Evolutionary conservation across 768 basidiomycete species (phyloP).

Genomic region (Serpula lacrymans): DNA sequence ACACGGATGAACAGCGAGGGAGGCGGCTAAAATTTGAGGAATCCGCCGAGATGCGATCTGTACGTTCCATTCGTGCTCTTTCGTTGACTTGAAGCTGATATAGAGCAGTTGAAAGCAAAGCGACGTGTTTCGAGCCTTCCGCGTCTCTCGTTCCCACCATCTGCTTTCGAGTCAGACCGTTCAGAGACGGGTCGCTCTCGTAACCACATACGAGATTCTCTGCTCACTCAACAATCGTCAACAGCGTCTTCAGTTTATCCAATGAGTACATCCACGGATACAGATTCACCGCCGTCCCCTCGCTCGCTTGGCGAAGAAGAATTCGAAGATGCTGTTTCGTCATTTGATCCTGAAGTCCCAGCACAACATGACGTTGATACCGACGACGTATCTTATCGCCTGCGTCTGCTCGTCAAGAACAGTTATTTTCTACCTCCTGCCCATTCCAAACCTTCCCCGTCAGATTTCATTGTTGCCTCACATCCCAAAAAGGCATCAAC

Average conservation of each 20-base stretch:
- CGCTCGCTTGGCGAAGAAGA: slow-evolving; percentile 47
- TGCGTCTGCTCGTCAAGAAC: slow-evolving; percentile 81
- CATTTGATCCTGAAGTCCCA: slow-evolving; percentile 46
- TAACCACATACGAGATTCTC: slow-evolving; percentile 53
- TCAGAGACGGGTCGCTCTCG: slow-evolving; percentile 36
- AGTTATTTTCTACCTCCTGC: slow-evolving; percentile 88
- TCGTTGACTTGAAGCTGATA: no score
- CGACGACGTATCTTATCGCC: slow-evolving; percentile 83
- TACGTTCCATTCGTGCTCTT: slow-evolving; percentile 13
- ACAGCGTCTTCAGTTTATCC: slow-evolving; percentile 80
- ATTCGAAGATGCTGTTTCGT: slow-evolving; percentile 41
- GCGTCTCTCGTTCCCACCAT: slow-evolving; percentile 33
- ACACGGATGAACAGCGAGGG: slow-evolving; percentile 9
- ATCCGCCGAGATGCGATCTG: slow-evolving; percentile 12
- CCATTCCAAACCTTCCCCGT: slow-evolving; percentile 73
- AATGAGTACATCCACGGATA: slow-evolving; percentile 61
- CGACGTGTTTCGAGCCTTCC: slow-evolving; percentile 28
- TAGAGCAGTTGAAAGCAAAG: slow-evolving; percentile 35
- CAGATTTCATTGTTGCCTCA: slow-evolving; percentile 50
- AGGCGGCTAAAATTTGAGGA: slow-evolving; percentile 11
- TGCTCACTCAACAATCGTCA: slow-evolving; percentile 60
- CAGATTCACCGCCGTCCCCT: slow-evolving; percentile 64
- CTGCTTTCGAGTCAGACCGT: slow-evolving; percentile 26
- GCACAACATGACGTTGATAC: slow-evolving; percentile 52
- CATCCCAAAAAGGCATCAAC: slow-evolving; percentile 41